Evolutionary conservation across 176 grass and related monocot genomes (phyloP).

Genomic region (Raddia guianensis): DNA sequence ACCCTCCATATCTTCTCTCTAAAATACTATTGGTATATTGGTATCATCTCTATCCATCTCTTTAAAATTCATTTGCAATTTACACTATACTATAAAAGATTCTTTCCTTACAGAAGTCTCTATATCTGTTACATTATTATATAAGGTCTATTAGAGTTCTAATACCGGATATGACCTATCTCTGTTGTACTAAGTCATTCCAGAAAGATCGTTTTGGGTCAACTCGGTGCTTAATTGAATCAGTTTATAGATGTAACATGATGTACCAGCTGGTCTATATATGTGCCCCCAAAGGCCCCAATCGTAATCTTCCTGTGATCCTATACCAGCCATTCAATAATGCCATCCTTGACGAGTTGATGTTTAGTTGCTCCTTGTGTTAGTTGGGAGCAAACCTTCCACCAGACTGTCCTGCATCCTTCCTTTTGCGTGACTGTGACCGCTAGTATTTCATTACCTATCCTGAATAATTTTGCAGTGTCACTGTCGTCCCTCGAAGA

Average conservation of each 20-base stretch:
- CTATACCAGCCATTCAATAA: slow-evolving; percentile 3
- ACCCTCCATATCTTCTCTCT: too few species aligned
- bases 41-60: too few species aligned
- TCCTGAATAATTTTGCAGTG: not conserved
- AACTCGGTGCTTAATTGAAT: not conserved
- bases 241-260: not conserved
- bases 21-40: too few species aligned
- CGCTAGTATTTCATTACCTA: not conserved
- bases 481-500: not conserved
- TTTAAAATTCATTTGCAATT: too few species aligned
- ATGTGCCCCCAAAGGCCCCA: not conserved
- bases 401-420: not conserved
- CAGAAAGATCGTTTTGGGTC: not conserved
- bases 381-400: not conserved
- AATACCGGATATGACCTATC: slow-evolving; percentile 4
- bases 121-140: too few species aligned
- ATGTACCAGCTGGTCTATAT: not conserved
- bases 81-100: too few species aligned
- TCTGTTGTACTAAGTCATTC: not conserved
- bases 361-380: not conserved
- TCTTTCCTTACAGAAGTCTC: too few species aligned
- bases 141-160: not conserved
- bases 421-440: not conserved
- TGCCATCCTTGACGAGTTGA: too few species aligned
- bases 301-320: not conserved